Percentiles rank a stretch among this genome's conserved stretches.
Conservation (phyloP, 768 basidiomycete genomes). For the Collybiopsis confluens region DNA sequence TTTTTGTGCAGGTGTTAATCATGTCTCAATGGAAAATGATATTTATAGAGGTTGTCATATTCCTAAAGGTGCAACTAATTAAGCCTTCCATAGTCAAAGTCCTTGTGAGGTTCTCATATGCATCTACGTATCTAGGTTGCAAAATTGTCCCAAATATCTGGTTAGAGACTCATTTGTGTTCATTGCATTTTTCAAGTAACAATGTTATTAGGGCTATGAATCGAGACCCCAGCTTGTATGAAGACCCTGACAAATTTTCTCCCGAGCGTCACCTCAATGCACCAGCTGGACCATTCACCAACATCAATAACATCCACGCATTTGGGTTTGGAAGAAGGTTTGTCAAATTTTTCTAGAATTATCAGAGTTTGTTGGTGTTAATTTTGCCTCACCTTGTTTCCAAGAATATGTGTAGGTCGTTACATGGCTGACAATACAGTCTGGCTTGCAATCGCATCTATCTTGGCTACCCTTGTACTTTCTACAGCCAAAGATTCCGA, state of each 20-base stretch:
- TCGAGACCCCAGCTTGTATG: neutral
- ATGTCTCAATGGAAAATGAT: neutral
- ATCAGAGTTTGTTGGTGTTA: neutral
- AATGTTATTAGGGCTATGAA: neutral
- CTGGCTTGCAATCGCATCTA: too few relatives aligned
- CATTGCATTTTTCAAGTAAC: neutral
- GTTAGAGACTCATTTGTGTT: neutral
- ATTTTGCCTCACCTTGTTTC: neutral
- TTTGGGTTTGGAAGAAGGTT: neutral
- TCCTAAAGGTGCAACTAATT: conserved; percentile 3
- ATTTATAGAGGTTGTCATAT: neutral
- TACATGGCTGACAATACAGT: too few relatives aligned
- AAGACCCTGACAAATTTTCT: neutral
- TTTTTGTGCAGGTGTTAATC: neutral
- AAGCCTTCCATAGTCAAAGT: neutral
- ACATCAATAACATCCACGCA: neutral
- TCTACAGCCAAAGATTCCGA: too few relatives aligned
- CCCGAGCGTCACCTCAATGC: neutral
- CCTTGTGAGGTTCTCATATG: neutral
- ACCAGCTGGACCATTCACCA: neutral
- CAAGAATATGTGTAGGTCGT: too few relatives aligned
- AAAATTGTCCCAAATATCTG: neutral
- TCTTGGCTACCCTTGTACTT: too few relatives aligned
- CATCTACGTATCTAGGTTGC: neutral
- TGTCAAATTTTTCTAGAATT: neutral